Percentiles rank a stretch among this genome's conserved stretches.
Evolutionary conservation across 495 filamentous ascomycete genomes (phyloP).

Genomic region (Annulohypoxylon stygium): DNA sequence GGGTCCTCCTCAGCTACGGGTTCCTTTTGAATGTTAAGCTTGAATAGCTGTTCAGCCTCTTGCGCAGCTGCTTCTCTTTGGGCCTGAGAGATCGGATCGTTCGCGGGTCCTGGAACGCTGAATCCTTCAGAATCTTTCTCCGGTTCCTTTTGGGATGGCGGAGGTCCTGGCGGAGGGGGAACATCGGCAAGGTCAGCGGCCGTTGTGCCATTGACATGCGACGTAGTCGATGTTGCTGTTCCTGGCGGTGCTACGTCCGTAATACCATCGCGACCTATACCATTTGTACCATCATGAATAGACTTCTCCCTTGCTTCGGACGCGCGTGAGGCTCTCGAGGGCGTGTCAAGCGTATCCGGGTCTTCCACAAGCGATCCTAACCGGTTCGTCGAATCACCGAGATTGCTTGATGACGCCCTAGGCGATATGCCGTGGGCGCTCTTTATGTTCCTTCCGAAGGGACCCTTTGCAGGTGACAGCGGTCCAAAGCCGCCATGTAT

Average conservation of each 20-base stretch:
- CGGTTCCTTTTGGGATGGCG: slow-evolving; percentile 59
- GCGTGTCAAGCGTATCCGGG: slow-evolving; percentile 52
- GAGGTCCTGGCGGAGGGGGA: slow-evolving; percentile 60
- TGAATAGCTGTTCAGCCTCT: slow-evolving; percentile 80
- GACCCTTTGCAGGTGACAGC: slow-evolving; percentile 59
- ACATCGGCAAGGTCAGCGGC: slow-evolving; percentile 59
- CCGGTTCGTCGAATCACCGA: slow-evolving; percentile 65
- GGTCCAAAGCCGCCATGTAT: slow-evolving; percentile 66
- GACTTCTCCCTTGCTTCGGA: slow-evolving; percentile 52
- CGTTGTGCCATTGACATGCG: slow-evolving; percentile 56
- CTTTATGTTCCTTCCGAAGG: slow-evolving; percentile 66
- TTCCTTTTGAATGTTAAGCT: slow-evolving; percentile 90
- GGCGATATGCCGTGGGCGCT: slow-evolving; percentile 67
- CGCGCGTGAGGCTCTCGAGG: slow-evolving; percentile 44
- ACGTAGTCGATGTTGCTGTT: slow-evolving; percentile 47
- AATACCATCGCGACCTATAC: slow-evolving; percentile 50
- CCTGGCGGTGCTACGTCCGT: slow-evolving; percentile 45
- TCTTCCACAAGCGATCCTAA: slow-evolving; percentile 66
- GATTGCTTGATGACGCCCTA: slow-evolving; percentile 66
- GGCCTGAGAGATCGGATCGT: slow-evolving; percentile 87
- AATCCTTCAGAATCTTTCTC: slow-evolving; percentile 74
- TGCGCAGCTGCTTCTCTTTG: slow-evolving; percentile 78
- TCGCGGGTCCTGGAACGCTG: slow-evolving; percentile 72
- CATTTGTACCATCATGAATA: slow-evolving; percentile 62
- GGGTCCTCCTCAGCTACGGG: slow-evolving; percentile 93